Evolutionary conservation across 2,329 filamentous ascomycete species (phyloP).

Genomic region (Neurospora sp.): DNA sequence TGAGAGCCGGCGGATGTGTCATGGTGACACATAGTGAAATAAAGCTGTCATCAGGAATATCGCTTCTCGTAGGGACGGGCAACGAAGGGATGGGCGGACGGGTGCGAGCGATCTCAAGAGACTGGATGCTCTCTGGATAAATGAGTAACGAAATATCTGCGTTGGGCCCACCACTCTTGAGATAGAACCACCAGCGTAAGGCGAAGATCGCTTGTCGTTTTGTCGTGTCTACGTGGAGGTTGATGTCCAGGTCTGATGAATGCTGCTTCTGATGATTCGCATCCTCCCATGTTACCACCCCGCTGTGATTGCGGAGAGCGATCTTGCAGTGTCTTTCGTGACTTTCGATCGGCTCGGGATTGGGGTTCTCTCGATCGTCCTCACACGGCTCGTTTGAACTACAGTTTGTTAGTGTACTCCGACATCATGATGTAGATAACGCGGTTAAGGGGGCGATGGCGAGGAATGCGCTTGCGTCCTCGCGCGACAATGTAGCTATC

Average conservation of each 20-base stretch:
- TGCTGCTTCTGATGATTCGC: too few relatives aligned
- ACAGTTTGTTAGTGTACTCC: background rate
- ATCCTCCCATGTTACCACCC: background rate
- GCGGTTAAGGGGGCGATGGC: background rate
- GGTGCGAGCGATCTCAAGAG: too few relatives aligned
- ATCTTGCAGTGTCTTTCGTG: background rate
- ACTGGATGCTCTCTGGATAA: too few relatives aligned
- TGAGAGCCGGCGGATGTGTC: conserved; percentile 2
- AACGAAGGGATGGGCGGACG: too few relatives aligned
- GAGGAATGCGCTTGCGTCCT: background rate
- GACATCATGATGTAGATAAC: background rate
- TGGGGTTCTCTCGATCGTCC: background rate
- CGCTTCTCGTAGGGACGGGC: background rate
- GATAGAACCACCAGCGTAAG: too few relatives aligned
- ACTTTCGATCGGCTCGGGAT: background rate
- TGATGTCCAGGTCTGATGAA: background rate
- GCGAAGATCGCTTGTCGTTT: background rate
- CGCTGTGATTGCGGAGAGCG: background rate
- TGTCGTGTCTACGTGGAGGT: background rate
- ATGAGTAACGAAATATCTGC: too few relatives aligned
- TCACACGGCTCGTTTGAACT: background rate
- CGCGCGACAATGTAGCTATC: background rate
- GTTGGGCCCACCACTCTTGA: too few relatives aligned
- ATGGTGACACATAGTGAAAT: background rate
- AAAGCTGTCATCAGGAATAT: background rate